These are phyloP conservation scores for Pulveroboletus frians DNA, from an alignment of 768 basidiomycete species.

Conservation along the genomic window DNA sequence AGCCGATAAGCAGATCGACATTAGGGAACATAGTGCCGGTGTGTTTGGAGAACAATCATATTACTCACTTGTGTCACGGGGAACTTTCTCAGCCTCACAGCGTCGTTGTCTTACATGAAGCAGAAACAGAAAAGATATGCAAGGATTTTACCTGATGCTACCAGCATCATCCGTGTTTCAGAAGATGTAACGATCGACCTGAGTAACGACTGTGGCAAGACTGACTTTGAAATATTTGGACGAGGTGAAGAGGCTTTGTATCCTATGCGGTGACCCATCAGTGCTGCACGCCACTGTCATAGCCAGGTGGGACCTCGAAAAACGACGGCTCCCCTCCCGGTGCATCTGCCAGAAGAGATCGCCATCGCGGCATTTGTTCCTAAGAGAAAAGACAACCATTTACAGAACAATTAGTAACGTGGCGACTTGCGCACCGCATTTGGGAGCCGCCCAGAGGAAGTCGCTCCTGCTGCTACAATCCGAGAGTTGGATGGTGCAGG, in stretches of 20 bases:
- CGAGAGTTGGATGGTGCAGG: neutral
- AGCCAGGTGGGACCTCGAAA: conserved; percentile 19
- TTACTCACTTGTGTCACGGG: no score
- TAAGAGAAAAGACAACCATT: neutral
- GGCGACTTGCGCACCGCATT: conserved; percentile 9
- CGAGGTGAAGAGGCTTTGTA: neutral
- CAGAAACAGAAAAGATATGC: no score
- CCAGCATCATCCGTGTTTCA: no score
- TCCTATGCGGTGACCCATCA: neutral
- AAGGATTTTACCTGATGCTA: no score
- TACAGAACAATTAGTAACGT: neutral
- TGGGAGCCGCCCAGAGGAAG: neutral
- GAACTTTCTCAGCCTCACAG: no score
- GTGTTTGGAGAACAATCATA: no score
- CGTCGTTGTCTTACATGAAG: no score
- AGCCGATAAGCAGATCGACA: no score
- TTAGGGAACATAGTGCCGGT: no score
- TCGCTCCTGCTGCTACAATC: neutral
- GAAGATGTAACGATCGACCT: neutral
- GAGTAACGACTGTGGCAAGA: neutral
- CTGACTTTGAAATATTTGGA: neutral
- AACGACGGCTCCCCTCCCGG: neutral
- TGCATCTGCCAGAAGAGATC: conserved; percentile 7
- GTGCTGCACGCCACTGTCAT: conserved; percentile 10
- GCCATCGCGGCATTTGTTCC: neutral